A percentile compares a stretch with the other conserved stretches of the same genome.
These are phyloP conservation scores for Chaetoceros muelleri DNA, from an alignment of 108 stramenopile genomes.

Conservation along the genomic window DNA sequence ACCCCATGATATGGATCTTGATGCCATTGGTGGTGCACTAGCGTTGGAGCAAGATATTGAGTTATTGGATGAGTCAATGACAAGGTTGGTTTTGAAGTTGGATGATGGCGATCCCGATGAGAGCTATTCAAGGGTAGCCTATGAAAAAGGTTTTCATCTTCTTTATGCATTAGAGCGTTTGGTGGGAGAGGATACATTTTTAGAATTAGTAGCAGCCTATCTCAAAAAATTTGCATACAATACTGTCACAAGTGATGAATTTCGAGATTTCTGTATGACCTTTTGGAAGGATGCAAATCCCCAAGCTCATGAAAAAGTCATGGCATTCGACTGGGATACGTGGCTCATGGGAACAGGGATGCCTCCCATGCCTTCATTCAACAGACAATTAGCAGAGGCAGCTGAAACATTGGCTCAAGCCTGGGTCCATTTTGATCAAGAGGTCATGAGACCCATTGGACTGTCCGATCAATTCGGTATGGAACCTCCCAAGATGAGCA, in stretches of 20 bases:
- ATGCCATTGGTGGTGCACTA: constrained; percentile 72
- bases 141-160: constrained; percentile 86
- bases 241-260: constrained; percentile 67
- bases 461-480: constrained; percentile 3
- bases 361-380: constrained; percentile 69
- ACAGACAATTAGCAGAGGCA: constrained; percentile 57
- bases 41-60: constrained; percentile 48
- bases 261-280: constrained; percentile 57
- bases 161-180: constrained; percentile 70
- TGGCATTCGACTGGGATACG: constrained; percentile 67
- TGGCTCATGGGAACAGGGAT: constrained; percentile 82
- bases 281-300: constrained; percentile 33
- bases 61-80: constrained; percentile 50
- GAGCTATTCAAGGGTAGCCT: constrained; percentile 79
- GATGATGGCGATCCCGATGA: constrained; percentile 95
- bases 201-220: constrained; percentile 82
- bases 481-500: constrained; percentile 21
- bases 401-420: constrained; percentile 53
- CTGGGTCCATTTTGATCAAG: constrained; percentile 51
- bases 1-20: constrained; percentile 61
- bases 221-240: constrained; percentile 58
- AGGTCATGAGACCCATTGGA: constrained; percentile 1
- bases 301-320: constrained; percentile 14
- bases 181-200: constrained; percentile 76
- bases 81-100: constrained; percentile 61